These are phyloP conservation scores for Posidonia oceanica DNA, from an alignment of 116 monocot species.

Conservation along the genomic window DNA sequence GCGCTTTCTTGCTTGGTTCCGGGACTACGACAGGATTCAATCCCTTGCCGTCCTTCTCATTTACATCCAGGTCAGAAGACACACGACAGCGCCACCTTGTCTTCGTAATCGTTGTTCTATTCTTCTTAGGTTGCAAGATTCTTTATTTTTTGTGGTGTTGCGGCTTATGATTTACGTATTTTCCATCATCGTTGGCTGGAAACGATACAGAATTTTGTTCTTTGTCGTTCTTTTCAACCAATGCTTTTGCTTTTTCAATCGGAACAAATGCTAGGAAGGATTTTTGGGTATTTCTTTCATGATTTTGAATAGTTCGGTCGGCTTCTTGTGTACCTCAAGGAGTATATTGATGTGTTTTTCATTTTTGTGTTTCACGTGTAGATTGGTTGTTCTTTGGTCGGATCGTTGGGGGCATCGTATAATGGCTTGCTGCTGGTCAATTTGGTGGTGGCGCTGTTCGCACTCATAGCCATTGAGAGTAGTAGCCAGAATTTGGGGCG, in stretches of 20 bases:
- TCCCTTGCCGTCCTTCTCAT: constrained; percentile 44
- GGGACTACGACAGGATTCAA: constrained; percentile 68
- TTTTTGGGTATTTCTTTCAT: background rate
- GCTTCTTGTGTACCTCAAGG: background rate
- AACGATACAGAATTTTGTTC: too few relatives aligned
- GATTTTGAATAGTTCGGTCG: background rate
- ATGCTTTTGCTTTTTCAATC: too few relatives aligned
- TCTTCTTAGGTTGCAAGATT: too few relatives aligned
- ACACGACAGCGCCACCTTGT: too few relatives aligned
- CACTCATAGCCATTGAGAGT: constrained; percentile 86
- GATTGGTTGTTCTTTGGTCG: constrained; percentile 88
- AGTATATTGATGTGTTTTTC: background rate
- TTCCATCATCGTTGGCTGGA: too few relatives aligned
- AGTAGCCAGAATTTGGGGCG: constrained; percentile 79
- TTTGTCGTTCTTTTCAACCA: too few relatives aligned
- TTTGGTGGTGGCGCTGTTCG: constrained; percentile 73
- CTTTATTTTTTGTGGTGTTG: too few relatives aligned
- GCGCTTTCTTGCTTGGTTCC: constrained; percentile 51
- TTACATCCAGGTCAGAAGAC: constrained; percentile 55
- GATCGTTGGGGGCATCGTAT: constrained; percentile 72
- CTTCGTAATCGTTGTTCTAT: too few relatives aligned
- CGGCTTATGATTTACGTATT: too few relatives aligned
- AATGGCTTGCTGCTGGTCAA: constrained; percentile 82
- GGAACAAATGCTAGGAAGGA: too few relatives aligned
- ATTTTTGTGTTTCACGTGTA: constrained; percentile 7